Percentiles rank a stretch among this genome's conserved stretches.
phyloP scores from a whole-genome alignment of 768 basidiomycete species.

The Trichaptum fuscoviolaceum region DNA sequence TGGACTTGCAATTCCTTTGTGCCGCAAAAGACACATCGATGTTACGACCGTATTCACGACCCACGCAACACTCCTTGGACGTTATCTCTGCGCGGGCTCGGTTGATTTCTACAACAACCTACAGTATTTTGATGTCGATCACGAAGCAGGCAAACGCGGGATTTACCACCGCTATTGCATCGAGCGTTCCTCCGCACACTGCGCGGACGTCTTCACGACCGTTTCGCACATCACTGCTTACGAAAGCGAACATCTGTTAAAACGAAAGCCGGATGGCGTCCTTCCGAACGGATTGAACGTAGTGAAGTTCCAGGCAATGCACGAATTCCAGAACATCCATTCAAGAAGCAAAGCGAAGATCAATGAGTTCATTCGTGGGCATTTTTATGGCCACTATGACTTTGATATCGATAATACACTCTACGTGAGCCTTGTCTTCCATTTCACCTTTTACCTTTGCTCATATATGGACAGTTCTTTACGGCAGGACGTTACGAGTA shows the following conservation, averaged over 20 bases:
- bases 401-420: slow-evolving; percentile 92
- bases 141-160: slow-evolving; percentile 97
- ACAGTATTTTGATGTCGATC: slow-evolving; percentile 99
- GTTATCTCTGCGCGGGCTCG: slow-evolving; percentile 96
- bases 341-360: slow-evolving; percentile 94
- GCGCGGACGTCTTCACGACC: slow-evolving; percentile 97
- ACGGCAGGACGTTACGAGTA: slow-evolving; percentile 99
- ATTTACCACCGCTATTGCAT: slow-evolving; percentile 99
- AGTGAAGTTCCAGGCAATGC: slow-evolving; percentile 98
- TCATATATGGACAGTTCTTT: slow-evolving; percentile 63
- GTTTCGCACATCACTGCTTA: slow-evolving; percentile 98
- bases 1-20: slow-evolving; percentile 90
- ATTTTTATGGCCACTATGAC: slow-evolving; percentile 97
- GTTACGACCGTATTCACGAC: slow-evolving; percentile 99
- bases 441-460: slow-evolving; percentile 1
- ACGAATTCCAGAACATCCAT: slow-evolving; percentile 97
- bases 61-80: slow-evolving; percentile 95
- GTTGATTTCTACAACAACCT: slow-evolving; percentile 99
- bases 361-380: slow-evolving; percentile 94
- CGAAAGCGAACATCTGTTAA: slow-evolving; percentile 92
- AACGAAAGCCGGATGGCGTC: slow-evolving; percentile 96
- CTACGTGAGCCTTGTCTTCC: slow-evolving; percentile 47
- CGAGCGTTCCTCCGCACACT: slow-evolving; percentile 90
- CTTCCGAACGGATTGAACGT: slow-evolving; percentile 97
- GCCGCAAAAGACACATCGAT: slow-evolving; percentile 94